Conservation (phyloP, 2,329 filamentous ascomycete species). For the Claviceps humidiphila region DNA sequence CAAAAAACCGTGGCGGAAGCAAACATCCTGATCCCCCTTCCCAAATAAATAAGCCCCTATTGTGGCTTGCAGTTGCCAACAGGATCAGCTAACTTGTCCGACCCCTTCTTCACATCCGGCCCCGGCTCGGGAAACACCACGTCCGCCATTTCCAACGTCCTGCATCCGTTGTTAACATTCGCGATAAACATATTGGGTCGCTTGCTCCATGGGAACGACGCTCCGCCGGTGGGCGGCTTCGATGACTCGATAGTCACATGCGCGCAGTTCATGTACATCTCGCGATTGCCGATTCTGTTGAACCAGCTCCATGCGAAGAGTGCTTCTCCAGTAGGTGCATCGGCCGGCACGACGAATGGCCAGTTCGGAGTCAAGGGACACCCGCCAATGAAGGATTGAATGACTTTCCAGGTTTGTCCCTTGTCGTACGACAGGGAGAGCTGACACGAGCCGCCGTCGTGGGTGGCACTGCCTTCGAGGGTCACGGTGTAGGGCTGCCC, state of each 20-base stretch:
- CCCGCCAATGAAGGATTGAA: conserved; percentile 38
- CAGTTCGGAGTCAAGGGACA: conserved; percentile 39
- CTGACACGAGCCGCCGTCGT: conserved; percentile 66
- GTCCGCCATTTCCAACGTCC: conserved; percentile 41
- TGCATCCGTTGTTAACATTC: conserved; percentile 50
- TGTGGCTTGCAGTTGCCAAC: conserved; percentile 11
- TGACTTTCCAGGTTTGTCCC: conserved; percentile 56
- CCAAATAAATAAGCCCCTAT: background rate
- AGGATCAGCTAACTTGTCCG: conserved; percentile 22
- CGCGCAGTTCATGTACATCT: conserved; percentile 83
- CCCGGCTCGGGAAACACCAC: conserved; percentile 56
- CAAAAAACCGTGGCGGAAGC: too few species aligned
- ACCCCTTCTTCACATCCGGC: conserved; percentile 30
- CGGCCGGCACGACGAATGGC: conserved; percentile 52
- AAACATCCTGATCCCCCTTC: background rate
- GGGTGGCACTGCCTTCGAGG: conserved; percentile 47
- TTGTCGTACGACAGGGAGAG: conserved; percentile 61
- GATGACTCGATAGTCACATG: conserved; percentile 28
- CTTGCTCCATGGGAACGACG: conserved; percentile 29
- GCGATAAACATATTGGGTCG: conserved; percentile 59
- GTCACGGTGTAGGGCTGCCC: conserved; percentile 51
- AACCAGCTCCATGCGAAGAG: conserved; percentile 69
- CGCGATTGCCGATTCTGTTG: conserved; percentile 63
- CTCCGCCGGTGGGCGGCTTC: conserved; percentile 9
- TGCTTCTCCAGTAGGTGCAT: conserved; percentile 46